phyloP scores from a whole-genome alignment of 2,329 filamentous ascomycete genomes.

The Phaeosphaeria sp. region DNA sequence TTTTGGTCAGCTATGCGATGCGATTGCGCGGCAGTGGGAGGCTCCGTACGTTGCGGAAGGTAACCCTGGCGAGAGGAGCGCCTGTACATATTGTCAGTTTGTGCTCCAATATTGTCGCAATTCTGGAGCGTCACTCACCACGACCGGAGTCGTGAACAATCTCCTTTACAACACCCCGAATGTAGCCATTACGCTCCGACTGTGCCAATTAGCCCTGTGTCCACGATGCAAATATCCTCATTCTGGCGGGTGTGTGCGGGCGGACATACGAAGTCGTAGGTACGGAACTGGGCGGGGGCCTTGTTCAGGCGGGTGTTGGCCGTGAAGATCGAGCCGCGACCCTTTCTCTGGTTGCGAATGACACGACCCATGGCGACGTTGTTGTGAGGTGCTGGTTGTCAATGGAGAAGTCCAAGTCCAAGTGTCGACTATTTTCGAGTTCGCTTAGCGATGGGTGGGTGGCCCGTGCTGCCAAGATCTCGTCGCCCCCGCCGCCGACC shows the following conservation, averaged over 20 bases:
- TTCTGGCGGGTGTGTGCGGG: constrained; percentile 31
- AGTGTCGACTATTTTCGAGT: not conserved
- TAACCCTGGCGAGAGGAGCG: constrained; percentile 91
- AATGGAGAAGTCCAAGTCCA: constrained; percentile 7
- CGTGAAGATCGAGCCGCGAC: constrained; percentile 80
- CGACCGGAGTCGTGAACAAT: constrained; percentile 99
- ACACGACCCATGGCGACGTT: constrained; percentile 66
- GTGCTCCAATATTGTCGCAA: constrained; percentile 13
- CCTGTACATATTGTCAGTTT: constrained; percentile 35
- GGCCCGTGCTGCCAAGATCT: not conserved
- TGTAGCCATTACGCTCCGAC: constrained; percentile 94
- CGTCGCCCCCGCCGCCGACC: not conserved
- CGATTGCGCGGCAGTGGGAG: constrained; percentile 4
- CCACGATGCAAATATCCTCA: constrained; percentile 10
- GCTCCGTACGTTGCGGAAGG: constrained; percentile 77
- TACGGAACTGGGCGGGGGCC: constrained; percentile 93
- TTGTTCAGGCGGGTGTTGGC: constrained; percentile 78
- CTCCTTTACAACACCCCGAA: constrained; percentile 96
- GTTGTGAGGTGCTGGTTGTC: constrained; percentile 36
- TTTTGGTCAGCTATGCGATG: constrained; percentile 23
- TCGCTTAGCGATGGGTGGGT: no score
- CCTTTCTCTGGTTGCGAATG: constrained; percentile 75
- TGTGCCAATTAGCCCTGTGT: constrained; percentile 48
- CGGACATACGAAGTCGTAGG: constrained; percentile 77
- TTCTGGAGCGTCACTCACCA: constrained; percentile 63